Conservation (phyloP, 768 basidiomycete genomes). For the Russula sp. region DNA sequence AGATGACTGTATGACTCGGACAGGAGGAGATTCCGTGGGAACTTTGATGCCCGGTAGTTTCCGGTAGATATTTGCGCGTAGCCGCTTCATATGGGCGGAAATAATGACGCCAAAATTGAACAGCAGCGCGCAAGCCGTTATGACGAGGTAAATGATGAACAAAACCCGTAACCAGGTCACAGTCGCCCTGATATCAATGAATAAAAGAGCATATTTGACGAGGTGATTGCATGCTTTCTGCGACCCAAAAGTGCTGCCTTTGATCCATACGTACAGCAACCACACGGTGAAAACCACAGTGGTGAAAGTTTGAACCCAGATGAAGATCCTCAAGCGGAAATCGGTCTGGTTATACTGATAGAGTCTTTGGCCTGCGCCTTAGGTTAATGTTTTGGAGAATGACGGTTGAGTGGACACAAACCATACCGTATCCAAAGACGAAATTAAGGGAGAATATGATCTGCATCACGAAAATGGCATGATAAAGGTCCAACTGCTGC, state of each 20-base stretch:
- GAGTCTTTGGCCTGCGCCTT: slow-evolving; percentile 2
- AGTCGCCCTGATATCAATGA: not conserved
- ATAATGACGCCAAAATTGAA: too few relatives aligned
- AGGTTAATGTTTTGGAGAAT: not conserved
- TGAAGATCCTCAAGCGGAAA: slow-evolving; percentile 9
- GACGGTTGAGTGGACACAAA: not conserved
- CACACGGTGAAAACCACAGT: not conserved
- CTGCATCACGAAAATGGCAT: slow-evolving; percentile 23
- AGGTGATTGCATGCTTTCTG: slow-evolving; percentile 15
- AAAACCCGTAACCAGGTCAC: slow-evolving; percentile 4
- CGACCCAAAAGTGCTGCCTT: slow-evolving; percentile 7
- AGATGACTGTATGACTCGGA: too few relatives aligned
- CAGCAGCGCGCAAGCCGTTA: too few relatives aligned
- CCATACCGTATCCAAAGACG: slow-evolving; percentile 12
- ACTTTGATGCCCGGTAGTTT: not conserved
- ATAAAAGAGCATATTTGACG: slow-evolving; percentile 13
- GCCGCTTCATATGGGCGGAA: too few relatives aligned
- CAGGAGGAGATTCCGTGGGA: not conserved
- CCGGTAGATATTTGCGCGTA: not conserved
- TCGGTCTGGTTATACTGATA: not conserved
- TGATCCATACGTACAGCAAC: not conserved
- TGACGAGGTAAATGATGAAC: not conserved
- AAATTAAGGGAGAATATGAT: slow-evolving; percentile 9
- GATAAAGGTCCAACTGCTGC: slow-evolving; percentile 18
- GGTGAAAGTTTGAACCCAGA: not conserved